Percentiles rank a stretch among this genome's conserved stretches.
These are phyloP conservation scores for Vitis labrusca DNA, from an alignment of 164 flowering plant genomes.

Conservation along the genomic window DNA sequence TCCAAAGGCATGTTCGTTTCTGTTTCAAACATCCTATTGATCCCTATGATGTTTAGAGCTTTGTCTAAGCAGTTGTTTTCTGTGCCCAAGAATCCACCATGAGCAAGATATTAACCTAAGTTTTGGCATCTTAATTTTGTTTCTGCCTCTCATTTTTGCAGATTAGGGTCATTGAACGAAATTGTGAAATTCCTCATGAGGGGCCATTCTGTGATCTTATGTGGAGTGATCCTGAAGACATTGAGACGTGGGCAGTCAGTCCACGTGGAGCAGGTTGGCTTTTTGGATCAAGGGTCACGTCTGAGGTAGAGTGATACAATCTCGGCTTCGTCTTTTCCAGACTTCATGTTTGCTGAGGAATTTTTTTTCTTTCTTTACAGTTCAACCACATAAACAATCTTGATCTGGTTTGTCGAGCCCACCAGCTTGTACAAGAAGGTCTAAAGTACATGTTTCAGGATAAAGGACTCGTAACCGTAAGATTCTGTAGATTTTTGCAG, in stretches of 20 bases:
- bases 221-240: constrained; percentile 99
- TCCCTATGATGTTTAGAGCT: too few species aligned
- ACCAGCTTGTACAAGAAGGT: constrained; percentile 99
- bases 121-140: too few species aligned
- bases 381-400: constrained; percentile 96
- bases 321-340: background rate
- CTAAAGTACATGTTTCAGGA: constrained; percentile 99
- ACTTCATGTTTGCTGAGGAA: background rate
- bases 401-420: constrained; percentile 96
- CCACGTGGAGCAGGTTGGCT: constrained; percentile 99
- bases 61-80: too few species aligned
- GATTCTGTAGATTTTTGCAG: constrained; percentile 11
- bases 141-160: constrained; percentile 27
- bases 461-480: constrained; percentile 97
- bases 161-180: constrained; percentile 91
- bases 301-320: constrained; percentile 59
- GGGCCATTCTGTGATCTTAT: constrained; percentile 99
- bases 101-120: too few species aligned
- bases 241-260: constrained; percentile 99
- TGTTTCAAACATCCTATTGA: too few species aligned
- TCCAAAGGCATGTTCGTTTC: too few species aligned
- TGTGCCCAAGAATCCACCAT: too few species aligned
- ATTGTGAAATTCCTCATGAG: constrained; percentile 99
- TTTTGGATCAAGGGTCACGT: constrained; percentile 95
- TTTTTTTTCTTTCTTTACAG: constrained; percentile 37